These are phyloP conservation scores for Volvariella surrecta DNA, from an alignment of 1,284 basidiomycete genomes.

Conservation along the genomic window DNA sequence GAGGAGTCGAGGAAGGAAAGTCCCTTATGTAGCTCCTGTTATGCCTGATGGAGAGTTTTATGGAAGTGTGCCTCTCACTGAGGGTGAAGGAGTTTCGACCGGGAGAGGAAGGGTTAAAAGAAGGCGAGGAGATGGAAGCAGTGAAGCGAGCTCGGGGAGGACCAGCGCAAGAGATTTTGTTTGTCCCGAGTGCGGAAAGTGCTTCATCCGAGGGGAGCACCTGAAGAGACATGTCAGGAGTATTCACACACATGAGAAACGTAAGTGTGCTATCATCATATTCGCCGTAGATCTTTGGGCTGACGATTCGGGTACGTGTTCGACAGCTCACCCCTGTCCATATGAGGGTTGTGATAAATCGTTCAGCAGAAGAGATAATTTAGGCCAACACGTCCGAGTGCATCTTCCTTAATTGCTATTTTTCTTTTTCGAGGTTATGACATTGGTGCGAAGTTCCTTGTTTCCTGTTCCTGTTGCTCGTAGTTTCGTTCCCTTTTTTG, in stretches of 20 bases:
- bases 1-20: constrained; percentile 68
- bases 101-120: constrained; percentile 14
- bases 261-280: constrained; percentile 36
- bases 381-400: constrained; percentile 69
- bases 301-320: background rate
- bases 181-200: constrained; percentile 68
- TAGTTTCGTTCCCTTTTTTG: no score
- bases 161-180: constrained; percentile 49
- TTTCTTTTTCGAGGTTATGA: no score
- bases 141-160: constrained; percentile 18
- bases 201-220: constrained; percentile 70
- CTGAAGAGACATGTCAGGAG: constrained; percentile 69
- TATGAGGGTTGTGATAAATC: constrained; percentile 62
- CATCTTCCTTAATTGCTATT: constrained; percentile 27
- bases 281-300: constrained; percentile 2
- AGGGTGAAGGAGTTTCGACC: constrained; percentile 17
- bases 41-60: constrained; percentile 14
- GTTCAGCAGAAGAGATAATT: constrained; percentile 77
- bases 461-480: no score
- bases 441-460: no score
- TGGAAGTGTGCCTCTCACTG: constrained; percentile 19
- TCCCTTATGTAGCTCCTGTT: constrained; percentile 38
- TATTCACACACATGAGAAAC: constrained; percentile 74
- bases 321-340: constrained; percentile 68
- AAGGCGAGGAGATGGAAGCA: constrained; percentile 9